phyloP scores from a whole-genome alignment of 805 yeast genomes.

The Barnettozyma pratensis region DNA sequence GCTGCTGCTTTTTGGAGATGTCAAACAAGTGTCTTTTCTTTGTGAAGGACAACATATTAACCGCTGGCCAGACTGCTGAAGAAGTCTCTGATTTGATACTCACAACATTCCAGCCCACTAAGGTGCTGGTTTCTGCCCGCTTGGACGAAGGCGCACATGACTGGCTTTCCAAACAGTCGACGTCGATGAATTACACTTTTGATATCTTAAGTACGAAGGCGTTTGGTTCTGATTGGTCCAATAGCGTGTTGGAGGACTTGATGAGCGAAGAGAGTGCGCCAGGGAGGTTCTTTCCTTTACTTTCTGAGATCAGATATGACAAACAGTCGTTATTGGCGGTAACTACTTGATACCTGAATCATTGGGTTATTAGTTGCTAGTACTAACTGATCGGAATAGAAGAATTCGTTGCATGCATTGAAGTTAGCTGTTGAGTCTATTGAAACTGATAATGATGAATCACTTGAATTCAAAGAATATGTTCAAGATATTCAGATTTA shows the following conservation, averaged over 20 bases:
- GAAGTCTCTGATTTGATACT: neutral
- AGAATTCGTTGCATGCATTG: neutral
- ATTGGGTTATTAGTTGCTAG: neutral
- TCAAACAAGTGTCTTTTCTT: neutral
- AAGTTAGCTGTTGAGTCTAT: neutral
- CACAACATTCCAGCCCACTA: neutral
- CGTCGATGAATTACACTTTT: neutral
- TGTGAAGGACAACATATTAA: neutral
- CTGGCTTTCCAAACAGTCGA: neutral
- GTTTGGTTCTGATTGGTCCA: neutral
- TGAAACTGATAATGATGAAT: neutral
- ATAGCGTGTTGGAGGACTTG: conserved; percentile 2
- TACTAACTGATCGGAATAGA: neutral
- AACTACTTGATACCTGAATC: neutral
- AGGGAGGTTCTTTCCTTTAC: neutral
- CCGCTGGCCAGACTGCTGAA: neutral
- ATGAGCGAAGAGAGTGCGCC: neutral
- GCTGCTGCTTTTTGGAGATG: neutral
- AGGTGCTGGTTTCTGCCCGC: neutral
- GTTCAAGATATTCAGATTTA: conserved; percentile 4
- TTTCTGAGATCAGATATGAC: neutral
- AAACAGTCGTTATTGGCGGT: conserved; percentile 1
- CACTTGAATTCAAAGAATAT: neutral
- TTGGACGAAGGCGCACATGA: neutral
- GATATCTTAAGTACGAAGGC: neutral